Conservation (phyloP, 2,329 filamentous ascomycete species). For the Microcyclospora pomicola region DNA sequence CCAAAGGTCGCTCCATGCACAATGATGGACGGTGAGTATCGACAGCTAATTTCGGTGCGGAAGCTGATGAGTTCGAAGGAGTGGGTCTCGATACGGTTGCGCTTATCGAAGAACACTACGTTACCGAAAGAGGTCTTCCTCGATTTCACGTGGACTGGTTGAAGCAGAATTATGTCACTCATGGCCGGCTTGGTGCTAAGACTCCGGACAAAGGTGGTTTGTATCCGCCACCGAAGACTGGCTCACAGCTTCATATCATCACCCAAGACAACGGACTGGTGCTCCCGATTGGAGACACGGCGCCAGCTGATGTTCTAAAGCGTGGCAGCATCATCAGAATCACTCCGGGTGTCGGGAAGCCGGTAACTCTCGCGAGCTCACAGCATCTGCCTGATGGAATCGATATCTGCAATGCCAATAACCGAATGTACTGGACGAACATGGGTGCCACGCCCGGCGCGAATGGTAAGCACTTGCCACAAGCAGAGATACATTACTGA, state of each 20-base stretch:
- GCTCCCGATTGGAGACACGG: slow-evolving; percentile 1
- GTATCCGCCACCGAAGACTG: background rate
- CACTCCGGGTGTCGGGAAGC: slow-evolving; percentile 1
- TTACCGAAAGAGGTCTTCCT: slow-evolving; percentile 34
- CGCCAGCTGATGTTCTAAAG: background rate
- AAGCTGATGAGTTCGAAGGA: too few relatives aligned
- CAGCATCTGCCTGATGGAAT: slow-evolving; percentile 19
- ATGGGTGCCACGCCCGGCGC: slow-evolving; percentile 13
- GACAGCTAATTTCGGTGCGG: too few relatives aligned
- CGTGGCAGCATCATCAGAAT: background rate
- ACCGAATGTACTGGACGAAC: slow-evolving; percentile 21
- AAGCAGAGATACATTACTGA: too few relatives aligned
- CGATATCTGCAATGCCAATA: slow-evolving; percentile 8
- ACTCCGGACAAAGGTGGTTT: slow-evolving; percentile 8
- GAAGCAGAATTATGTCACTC: slow-evolving; percentile 30
- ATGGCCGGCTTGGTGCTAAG: slow-evolving; percentile 33
- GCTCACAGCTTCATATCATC: too few relatives aligned
- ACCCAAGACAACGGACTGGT: too few relatives aligned
- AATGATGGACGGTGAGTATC: slow-evolving; percentile 30
- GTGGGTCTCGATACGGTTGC: slow-evolving; percentile 41
- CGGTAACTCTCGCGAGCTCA: slow-evolving; percentile 3
- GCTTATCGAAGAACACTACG: slow-evolving; percentile 41
- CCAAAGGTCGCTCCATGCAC: slow-evolving; percentile 5
- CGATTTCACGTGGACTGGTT: slow-evolving; percentile 31
- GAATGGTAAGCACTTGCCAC: slow-evolving; percentile 1